Evolutionary conservation across 2,329 filamentous ascomycete species (phyloP).

Genomic region (Phaeophleospora eucalypticola): DNA sequence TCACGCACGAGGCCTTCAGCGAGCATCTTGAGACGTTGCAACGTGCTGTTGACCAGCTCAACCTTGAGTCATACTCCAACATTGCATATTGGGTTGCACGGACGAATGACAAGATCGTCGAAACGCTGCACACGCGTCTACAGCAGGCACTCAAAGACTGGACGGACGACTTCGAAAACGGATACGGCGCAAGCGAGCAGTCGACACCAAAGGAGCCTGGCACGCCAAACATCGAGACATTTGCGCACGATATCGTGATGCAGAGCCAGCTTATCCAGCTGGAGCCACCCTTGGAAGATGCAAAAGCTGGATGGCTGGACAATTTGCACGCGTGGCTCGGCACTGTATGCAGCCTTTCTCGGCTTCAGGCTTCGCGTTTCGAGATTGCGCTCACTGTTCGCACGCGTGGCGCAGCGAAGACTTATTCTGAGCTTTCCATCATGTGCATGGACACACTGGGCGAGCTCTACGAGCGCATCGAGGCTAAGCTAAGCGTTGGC

Average conservation of each 20-base stretch:
- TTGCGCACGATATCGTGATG: constrained; percentile 93
- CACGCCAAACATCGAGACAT: constrained; percentile 63
- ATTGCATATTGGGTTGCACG: constrained; percentile 83
- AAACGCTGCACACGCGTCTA: constrained; percentile 75
- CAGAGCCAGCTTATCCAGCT: constrained; percentile 96
- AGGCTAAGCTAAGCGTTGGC: constrained; percentile 76
- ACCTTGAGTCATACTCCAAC: constrained; percentile 93
- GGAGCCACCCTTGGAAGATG: constrained; percentile 87
- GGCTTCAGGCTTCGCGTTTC: constrained; percentile 92
- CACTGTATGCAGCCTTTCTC: constrained; percentile 84
- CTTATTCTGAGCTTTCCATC: constrained; percentile 80
- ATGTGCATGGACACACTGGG: constrained; percentile 76
- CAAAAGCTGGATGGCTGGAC: constrained; percentile 86
- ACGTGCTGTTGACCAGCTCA: constrained; percentile 89
- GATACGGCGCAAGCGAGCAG: constrained; percentile 27
- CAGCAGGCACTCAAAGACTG: constrained; percentile 78
- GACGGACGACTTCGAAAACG: constrained; percentile 75
- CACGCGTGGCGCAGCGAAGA: constrained; percentile 58
- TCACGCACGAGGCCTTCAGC: constrained; percentile 75
- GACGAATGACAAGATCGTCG: constrained; percentile 81
- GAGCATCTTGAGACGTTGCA: constrained; percentile 80
- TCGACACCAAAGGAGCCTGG: constrained; percentile 42
- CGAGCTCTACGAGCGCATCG: constrained; percentile 76
- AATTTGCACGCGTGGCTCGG: constrained; percentile 93
- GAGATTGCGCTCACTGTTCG: constrained; percentile 72